phyloP scores from a whole-genome alignment of 768 basidiomycete species.

The Russula sp. region DNA sequence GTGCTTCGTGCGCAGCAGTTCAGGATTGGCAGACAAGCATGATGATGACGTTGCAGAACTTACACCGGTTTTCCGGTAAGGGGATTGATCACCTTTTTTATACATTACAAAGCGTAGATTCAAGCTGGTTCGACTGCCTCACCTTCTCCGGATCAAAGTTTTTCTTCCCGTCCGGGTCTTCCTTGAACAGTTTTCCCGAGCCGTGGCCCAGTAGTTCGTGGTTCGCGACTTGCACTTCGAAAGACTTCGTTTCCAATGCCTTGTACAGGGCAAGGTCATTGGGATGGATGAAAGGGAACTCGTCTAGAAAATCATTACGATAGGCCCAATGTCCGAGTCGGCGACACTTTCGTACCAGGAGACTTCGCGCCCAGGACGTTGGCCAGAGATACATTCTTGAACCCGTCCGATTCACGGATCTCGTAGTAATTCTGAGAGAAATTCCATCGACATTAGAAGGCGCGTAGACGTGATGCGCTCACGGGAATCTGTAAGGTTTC shows the following conservation, averaged over 20 bases:
- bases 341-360: conserved; percentile 49
- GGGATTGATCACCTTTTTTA: conserved; percentile 67
- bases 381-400: conserved; percentile 86
- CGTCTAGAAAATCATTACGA: conserved; percentile 38
- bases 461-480: conserved; percentile 30
- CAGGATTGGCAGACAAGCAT: conserved; percentile 2
- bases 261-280: conserved; percentile 73
- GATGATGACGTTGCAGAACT: conserved; percentile 28
- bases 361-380: conserved; percentile 88
- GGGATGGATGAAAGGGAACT: conserved; percentile 78
- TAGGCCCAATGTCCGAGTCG: background rate
- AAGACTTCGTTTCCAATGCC: conserved; percentile 72
- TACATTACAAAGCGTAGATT: conserved; percentile 7
- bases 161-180: conserved; percentile 67
- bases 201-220: conserved; percentile 88
- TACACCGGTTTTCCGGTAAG: conserved; percentile 75
- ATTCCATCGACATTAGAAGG: conserved; percentile 4
- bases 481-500: conserved; percentile 57
- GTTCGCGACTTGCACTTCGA: conserved; percentile 87
- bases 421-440: conserved; percentile 69
- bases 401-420: conserved; percentile 75
- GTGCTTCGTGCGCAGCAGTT: conserved; percentile 42
- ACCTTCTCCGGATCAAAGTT: conserved; percentile 78
- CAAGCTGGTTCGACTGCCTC: conserved; percentile 2
- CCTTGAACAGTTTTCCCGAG: conserved; percentile 78